Base-by-base conservation (phyloP, 2,329 filamentous ascomycete species). In the Bipolaris sorokiniana region DNA sequence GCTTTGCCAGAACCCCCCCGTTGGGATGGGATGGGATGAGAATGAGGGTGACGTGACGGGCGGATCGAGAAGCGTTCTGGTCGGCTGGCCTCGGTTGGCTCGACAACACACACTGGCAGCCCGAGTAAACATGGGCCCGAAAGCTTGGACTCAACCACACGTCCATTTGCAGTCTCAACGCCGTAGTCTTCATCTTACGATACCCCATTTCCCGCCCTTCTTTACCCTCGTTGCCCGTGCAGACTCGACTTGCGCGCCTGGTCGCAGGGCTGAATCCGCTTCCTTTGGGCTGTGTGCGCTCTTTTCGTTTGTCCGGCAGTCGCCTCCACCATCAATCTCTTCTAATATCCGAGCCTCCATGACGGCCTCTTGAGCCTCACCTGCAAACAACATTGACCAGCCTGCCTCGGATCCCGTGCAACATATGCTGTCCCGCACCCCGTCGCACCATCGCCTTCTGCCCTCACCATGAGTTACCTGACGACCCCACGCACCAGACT, bases 401-500 rank as follows among this genome's bases (percentile, higher is more conserved):
- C 28, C 28, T 31, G 28, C 28, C 47, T 59, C 48, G 60, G 53
- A 16, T 20, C 37, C n/a, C 37, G 68, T 67, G 62, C 70, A 56
- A 71, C 72, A 66, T 62, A 75, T 75, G 72, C 68, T 56, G 67
- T 51, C 33, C 60, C 26, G 51, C 47, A 38, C 44, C 49, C 44
- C 49, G 58, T 44, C 57, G 53, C 57, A 56, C 53, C 31, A 54
- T 26, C 47, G 51, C 41, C 58, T 51, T 41, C 57, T 53, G 64
- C 66, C 61, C 65, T 64, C 68, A 63, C 64, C 62, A 78, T 78
- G 74, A 76, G 72, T 62, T 75, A 71, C 66, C 66, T 60, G 23
- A 74, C 74, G 63, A 63, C 72, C 23, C 70, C 74, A 50, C 77
- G 77, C 61, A 73, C 76, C 68, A 68, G 73, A 65, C 70, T 76